Evolutionary conservation across 192 early-diverging fungal species (phyloP), one percentile per base, ranked within the genome.

Genomic region (Allomyces macrogynus): DNA sequence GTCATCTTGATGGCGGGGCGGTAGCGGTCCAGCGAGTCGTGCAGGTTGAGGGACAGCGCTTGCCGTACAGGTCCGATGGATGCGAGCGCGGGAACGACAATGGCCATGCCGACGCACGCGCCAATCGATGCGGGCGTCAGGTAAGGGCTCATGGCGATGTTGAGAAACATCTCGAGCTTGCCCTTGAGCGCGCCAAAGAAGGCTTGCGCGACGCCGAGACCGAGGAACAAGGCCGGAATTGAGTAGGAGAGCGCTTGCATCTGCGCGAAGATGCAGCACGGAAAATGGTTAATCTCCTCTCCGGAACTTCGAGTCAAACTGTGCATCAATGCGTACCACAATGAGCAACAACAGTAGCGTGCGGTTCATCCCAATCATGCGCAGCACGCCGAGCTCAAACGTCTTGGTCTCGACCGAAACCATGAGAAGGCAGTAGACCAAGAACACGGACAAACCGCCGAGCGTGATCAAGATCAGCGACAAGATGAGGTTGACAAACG

Each of bases 341-440:
- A 62, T 67, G 25, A 67, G 43, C 24, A 60, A 20, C 24, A 70
- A 24, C n/a, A 67, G 60, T 5, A 43, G 62, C 61, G n/a, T 24
- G 22, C 72, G 60, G 22, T 63, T 64, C 61, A 67, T 66, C 24
- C 72, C 72, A 27, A 73, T 62, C 72, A 73, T 73, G 27, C 72
- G 54, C 26, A 71, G 44, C 25, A 73, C 67, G 22, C 69, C 72
- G 61, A 73, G 62, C 49, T 73, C 69, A 60, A 68, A 68, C 3
- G 69, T 68, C 43, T 64, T 62, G 24, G 72, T 68, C 63, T 73
- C 69, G 3, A 73, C 72, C 23, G 69, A 73, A 14, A 71, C 69
- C 69, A 73, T 70, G 43, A 73, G 27, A 32, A 73, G 32, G 62
- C 67, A 70, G 61, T 73, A 71, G 24, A 73, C 71, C 63, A 73